Evolutionary conservation across 2,329 filamentous ascomycete species (phyloP), one percentile per base, ranked within the genome.

Genomic region (Rhinocladiella mackenziei): DNA sequence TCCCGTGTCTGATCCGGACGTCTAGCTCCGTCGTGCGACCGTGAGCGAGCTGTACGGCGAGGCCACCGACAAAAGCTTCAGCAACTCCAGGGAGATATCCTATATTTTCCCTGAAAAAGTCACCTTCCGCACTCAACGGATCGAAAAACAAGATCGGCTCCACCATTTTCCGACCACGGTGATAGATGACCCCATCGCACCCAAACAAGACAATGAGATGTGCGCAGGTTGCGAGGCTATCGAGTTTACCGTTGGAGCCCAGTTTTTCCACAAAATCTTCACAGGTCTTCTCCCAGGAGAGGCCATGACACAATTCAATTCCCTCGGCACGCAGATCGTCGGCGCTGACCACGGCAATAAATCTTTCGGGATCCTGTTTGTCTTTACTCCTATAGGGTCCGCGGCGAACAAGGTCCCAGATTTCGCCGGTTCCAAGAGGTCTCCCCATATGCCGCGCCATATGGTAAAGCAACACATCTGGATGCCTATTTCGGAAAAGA

Each of bases 191-290:
- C 8, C 33, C 33, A 9, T 22, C 33, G 14, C 33, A 36, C 7
- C 33, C 33, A 1, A 36, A 36, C 3, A 36, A 19, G n/a, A 36
- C 33, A 7, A 36, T 3, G 18, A 36, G 33, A 36, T 36, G 10
- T 8, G 33, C 33, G 33, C 33, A 36, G 22, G 33, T 36, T 8
- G 33, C 33, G 15, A 36, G 14, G 33, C 15, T 22, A n/a, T 22
- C 33, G 10, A 36, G 33, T 19, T 36, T 8, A 11, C 33, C 33
- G 8, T 22, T 23, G 18, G 33, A 36, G 5, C 33, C 33, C 15
- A 36, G 33, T 19, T 23, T 22, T 23, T 36, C 33, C 10, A 36
- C 33, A n/a, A 36, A 36, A 13, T 36, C 33, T n/a, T 36, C 33
- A 23, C 33, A 36, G 5, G 33, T 36, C 14, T 23, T 36, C 22